Evolutionary conservation across 1,284 basidiomycete genomes (phyloP), one percentile per base, ranked within the genome.

Genomic region (Cerioporus squamosus): DNA sequence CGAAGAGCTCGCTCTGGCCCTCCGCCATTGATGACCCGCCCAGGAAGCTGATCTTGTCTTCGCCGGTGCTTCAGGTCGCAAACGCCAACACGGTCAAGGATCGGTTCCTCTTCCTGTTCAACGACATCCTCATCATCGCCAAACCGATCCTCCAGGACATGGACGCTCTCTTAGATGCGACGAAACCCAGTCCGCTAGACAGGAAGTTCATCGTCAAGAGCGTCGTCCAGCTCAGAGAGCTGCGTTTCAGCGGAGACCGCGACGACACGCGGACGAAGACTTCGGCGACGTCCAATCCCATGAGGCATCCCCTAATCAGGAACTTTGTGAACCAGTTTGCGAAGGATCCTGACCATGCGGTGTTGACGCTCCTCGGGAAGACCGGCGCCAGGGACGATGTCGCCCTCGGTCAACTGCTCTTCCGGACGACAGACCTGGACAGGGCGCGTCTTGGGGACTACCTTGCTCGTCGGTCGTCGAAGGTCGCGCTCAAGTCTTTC

Each of bases 11-110:
- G 0, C 75, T 81, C 60, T 84, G 85, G 80, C 80, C 87, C 12
- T 80, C 83, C 43, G 81, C 83, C 31, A 79, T 96, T 47, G 93
- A 95, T 61, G 87, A 93, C 63, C 94, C 95, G 18, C 91, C 93
- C 5, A 83, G 97, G 43, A 94, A 91, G 70, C 77, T 98, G 23
- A 76, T 97, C 17, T 78, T 95, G 40, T 90, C 91, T 3, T 90
- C 91, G 5, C 91, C 95, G 2, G 92, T 97, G 15, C 80, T 98
- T 17, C 97, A 99, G 75, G 94, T 98, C 6, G 94, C 95, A 68
- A 95, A 95, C 75, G 82, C 88, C 36, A 93, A 95, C 68, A 96
- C 93, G 1, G 92, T 97, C 74, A 98, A 99, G 73, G 95, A 98
- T 70, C 89, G 97, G 9, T 96, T 94, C 78, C 81, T 99, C 14